phyloP scores from a whole-genome alignment of 176 grass and related monocot species.

The Triticum monococcum region DNA sequence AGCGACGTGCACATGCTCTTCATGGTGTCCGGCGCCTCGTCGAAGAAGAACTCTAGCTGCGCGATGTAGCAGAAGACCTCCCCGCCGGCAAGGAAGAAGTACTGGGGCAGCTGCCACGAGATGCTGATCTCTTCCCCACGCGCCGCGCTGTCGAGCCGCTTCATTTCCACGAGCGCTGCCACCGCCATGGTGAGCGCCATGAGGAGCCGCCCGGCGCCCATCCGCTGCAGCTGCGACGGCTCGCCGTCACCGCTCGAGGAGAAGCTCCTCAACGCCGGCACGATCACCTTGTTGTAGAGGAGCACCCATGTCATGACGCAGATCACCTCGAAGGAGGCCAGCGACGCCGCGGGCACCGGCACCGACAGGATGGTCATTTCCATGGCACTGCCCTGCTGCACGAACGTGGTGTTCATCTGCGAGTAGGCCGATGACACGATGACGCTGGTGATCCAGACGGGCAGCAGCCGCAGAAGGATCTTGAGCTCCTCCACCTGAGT shows the following conservation, averaged over 20 bases:
- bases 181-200: neutral
- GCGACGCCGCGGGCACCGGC: neutral
- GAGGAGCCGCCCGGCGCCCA: neutral
- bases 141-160: neutral
- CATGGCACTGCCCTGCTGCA: neutral
- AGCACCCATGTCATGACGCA: neutral
- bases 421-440: neutral
- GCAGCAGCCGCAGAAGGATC: neutral
- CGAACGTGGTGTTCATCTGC: neutral
- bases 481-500: neutral
- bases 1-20: constrained; percentile 71
- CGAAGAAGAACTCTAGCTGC: constrained; percentile 63
- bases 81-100: constrained; percentile 2
- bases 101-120: neutral
- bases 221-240: neutral
- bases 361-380: neutral
- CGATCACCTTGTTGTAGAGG: neutral
- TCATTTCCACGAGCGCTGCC: neutral
- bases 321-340: neutral
- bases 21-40: constrained; percentile 69
- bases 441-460: neutral
- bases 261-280: neutral
- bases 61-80: constrained; percentile 60
- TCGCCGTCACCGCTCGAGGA: neutral
- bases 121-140: neutral